A percentile compares a stretch with the other conserved stretches of the same genome.
Evolutionary conservation across 1,139 yeast species (phyloP).

Genomic region (Geotrichum aggregatum): DNA sequence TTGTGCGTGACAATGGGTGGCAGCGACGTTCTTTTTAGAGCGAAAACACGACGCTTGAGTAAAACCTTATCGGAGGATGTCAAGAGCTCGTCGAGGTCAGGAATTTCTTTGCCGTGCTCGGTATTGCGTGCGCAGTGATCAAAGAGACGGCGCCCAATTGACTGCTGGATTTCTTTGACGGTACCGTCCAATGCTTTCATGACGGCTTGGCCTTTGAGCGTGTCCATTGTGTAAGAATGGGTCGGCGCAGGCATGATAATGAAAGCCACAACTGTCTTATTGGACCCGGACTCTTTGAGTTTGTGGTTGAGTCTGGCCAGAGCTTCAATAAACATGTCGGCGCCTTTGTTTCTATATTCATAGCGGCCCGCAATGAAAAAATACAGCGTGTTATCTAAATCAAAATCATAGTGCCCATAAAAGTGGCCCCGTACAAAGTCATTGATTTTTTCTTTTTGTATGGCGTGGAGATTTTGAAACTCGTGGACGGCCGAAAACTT

Average conservation of each 20-base stretch:
- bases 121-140: slow-evolving; percentile 87
- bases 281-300: slow-evolving; percentile 74
- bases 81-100: slow-evolving; percentile 72
- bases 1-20: slow-evolving; percentile 99
- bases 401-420: slow-evolving; percentile 94
- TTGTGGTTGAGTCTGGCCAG: slow-evolving; percentile 87
- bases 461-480: slow-evolving; percentile 92
- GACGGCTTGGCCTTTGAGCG: slow-evolving; percentile 94
- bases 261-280: slow-evolving; percentile 94
- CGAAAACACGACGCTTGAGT: slow-evolving; percentile 87
- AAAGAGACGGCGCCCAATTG: slow-evolving; percentile 81
- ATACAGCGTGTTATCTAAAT: slow-evolving; percentile 86
- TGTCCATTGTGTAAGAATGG: slow-evolving; percentile 90
- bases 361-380: slow-evolving; percentile 97
- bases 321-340: slow-evolving; percentile 89
- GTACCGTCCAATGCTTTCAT: slow-evolving; percentile 86
- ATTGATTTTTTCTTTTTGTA: slow-evolving; percentile 84
- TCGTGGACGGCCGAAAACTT: slow-evolving; percentile 97
- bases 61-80: slow-evolving; percentile 86
- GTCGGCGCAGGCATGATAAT: slow-evolving; percentile 97
- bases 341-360: slow-evolving; percentile 95
- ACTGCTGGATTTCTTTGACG: slow-evolving; percentile 80
- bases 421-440: slow-evolving; percentile 96
- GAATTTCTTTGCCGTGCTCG: slow-evolving; percentile 54
- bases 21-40: slow-evolving; percentile 77